A percentile compares a stretch with the other conserved stretches of the same genome.
Evolutionary conservation across 768 basidiomycete genomes (phyloP).

Genomic region (Heimioporus sp.): DNA sequence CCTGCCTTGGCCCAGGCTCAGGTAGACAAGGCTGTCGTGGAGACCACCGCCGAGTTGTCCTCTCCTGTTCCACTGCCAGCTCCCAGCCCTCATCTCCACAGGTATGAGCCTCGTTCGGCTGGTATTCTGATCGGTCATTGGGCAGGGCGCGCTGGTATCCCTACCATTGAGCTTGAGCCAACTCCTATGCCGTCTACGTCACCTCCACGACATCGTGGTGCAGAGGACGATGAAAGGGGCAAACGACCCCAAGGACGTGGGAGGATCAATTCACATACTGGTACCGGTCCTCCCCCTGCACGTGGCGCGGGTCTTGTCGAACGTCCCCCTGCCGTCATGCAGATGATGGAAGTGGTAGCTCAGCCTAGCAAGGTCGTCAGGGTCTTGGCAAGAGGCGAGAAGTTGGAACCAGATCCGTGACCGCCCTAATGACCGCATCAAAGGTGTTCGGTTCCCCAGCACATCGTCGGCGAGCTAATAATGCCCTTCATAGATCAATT

Average conservation of each 20-base stretch:
- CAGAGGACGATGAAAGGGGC: constrained; percentile 34
- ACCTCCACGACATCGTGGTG: constrained; percentile 17
- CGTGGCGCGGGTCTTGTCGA: constrained; percentile 57
- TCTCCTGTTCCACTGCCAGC: constrained; percentile 69
- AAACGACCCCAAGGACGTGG: constrained; percentile 28
- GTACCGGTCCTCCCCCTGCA: constrained; percentile 13
- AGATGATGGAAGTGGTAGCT: constrained; percentile 77
- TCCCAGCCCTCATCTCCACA: constrained; percentile 50
- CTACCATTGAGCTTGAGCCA: constrained; percentile 51
- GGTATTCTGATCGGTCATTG: constrained; percentile 64
- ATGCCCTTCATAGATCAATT: constrained; percentile 4
- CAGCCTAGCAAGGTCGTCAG: constrained; percentile 75
- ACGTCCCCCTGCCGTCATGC: constrained; percentile 72
- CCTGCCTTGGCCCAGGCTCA: constrained; percentile 24
- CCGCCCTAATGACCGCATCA: neutral
- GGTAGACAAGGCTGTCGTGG: constrained; percentile 22
- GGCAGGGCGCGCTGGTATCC: constrained; percentile 63
- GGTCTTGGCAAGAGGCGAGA: constrained; percentile 82
- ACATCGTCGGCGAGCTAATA: neutral
- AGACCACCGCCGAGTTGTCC: constrained; percentile 23
- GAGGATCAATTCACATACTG: constrained; percentile 26
- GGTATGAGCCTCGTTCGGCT: constrained; percentile 62
- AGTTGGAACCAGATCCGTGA: constrained; percentile 56
- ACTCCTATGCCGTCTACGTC: constrained; percentile 15
- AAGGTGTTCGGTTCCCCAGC: constrained; percentile 8